These are phyloP conservation scores for Solanum megistacrolobum DNA, from an alignment of 257 asterid species.

Conservation along the genomic window DNA sequence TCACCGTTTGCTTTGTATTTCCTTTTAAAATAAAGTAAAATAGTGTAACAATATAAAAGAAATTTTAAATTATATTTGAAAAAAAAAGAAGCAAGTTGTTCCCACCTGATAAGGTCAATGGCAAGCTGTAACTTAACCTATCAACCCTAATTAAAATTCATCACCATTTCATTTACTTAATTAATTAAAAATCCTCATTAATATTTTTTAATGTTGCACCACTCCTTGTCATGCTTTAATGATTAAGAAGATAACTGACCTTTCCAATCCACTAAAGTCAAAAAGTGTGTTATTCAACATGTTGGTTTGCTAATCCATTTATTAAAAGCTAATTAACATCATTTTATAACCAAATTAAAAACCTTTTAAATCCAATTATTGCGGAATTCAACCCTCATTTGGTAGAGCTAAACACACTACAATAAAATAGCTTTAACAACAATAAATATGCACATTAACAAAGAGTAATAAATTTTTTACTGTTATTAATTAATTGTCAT, in stretches of 20 bases:
- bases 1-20: neutral
- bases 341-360: neutral
- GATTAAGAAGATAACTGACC: neutral
- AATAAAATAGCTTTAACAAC: too few relatives aligned
- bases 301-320: neutral
- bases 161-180: neutral
- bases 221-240: neutral
- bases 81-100: neutral
- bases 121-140: neutral
- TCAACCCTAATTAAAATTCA: neutral
- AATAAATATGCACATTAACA: too few relatives aligned
- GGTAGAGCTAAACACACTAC: neutral
- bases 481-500: too few relatives aligned
- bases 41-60: neutral
- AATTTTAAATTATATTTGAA: neutral
- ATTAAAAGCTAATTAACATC: neutral
- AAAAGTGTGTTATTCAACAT: neutral
- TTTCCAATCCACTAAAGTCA: neutral
- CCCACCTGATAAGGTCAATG: neutral
- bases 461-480: too few relatives aligned
- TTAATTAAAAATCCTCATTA: neutral
- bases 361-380: neutral
- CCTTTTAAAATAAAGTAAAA: neutral
- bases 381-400: neutral
- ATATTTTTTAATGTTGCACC: neutral